Conservation (phyloP, 2,329 filamentous ascomycete species). For the Fusarium setosum region DNA sequence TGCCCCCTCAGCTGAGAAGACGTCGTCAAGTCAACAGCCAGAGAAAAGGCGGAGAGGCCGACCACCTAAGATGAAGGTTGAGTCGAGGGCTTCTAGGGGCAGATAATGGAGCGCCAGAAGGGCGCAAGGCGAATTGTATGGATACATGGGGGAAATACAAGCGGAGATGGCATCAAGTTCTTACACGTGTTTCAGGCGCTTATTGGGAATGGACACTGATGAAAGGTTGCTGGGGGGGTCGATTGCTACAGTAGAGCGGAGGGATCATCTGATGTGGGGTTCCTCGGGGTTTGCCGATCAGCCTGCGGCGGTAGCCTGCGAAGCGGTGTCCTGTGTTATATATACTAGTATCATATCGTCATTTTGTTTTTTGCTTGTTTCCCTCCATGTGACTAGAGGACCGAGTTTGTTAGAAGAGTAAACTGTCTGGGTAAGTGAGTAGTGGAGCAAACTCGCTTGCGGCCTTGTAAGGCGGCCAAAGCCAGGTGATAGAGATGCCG, state of each 20-base stretch:
- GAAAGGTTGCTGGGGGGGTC: constrained; percentile 25
- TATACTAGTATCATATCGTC: constrained; percentile 19
- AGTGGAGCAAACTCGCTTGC: neutral
- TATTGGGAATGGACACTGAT: constrained; percentile 30
- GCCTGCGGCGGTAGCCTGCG: constrained; percentile 8
- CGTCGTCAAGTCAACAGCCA: neutral
- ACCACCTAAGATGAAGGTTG: constrained; percentile 5
- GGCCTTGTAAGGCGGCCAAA: neutral
- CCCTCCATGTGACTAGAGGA: neutral
- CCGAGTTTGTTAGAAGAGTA: neutral
- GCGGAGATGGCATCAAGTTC: constrained; percentile 20
- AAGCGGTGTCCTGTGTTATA: constrained; percentile 17
- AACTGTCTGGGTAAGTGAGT: neutral
- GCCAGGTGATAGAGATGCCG: neutral
- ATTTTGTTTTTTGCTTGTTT: constrained; percentile 11
- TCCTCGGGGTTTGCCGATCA: constrained; percentile 4
- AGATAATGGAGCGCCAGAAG: constrained; percentile 7
- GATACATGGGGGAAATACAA: constrained; percentile 17
- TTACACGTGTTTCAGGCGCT: constrained; percentile 28
- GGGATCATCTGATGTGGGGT: constrained; percentile 16
- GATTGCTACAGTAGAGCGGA: constrained; percentile 20
- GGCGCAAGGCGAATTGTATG: constrained; percentile 8
- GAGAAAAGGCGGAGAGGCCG: constrained; percentile 10
- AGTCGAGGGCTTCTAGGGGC: neutral
- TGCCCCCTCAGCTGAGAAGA: neutral